Evolutionary conservation across 805 yeast species (phyloP), one percentile per base, ranked within the genome.

Genomic region (Teunomyces cretensis): DNA sequence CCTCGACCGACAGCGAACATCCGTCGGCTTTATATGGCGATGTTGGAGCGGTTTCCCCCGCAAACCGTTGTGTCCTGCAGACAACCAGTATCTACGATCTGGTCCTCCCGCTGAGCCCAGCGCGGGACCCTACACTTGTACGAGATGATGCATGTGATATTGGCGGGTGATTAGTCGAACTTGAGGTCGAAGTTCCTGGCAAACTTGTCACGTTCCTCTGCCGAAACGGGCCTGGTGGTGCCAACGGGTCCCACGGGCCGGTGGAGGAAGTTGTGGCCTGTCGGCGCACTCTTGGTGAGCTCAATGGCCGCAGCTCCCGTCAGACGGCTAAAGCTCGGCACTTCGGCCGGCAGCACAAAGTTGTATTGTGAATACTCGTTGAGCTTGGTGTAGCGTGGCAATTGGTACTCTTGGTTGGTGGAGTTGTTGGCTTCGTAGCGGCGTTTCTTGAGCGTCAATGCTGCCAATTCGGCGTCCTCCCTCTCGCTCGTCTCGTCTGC

Each of bases 361-460:
- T 43, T 37, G 22, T 43, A 43, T 13, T 43, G 28, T 4, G 41
- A 19, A 26, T 37, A 31, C 26, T 15, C 17, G n/a, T 43, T 43
- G 17, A 46, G 16, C 16, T 54, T 53, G 7, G 46, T 35, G 38
- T 62, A 62, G 39, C 56, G 56, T 4, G 63, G 67, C 14, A 57
- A 46, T 31, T 45, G 39, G 33, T 51, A 47, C 12, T 46, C 48
- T 22, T 38, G 41, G n/a, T n/a, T n/a, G 4, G 44, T 24, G 7
- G 53, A n/a, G 3, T 14, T 40, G 15, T 38, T 46, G 24, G 44
- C 49, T 13, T 59, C 50, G 35, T 58, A 61, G 35, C 52, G 40
- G 32, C 65, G 50, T 42, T 60, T 57, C 36, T 58, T 60, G 16
- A 61, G 35, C 4, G 48, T 50, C 38, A 63, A 52, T 39, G 50